phyloP scores from a whole-genome alignment of 208 protist genomes.

The Acanthamoeba polyphaga region DNA sequence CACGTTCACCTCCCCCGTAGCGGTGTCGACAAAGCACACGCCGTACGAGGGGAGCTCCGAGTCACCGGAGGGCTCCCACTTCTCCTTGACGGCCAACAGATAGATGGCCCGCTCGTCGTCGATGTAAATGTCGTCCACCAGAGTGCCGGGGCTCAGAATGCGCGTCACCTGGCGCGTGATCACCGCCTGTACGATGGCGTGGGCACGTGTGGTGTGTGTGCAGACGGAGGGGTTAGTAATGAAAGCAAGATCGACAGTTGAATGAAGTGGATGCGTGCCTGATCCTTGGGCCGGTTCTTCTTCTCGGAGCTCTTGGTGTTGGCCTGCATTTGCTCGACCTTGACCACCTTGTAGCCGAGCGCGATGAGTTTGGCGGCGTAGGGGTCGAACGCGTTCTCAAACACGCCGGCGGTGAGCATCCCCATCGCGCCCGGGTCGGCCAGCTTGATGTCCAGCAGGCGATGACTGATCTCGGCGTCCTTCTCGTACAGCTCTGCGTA shows the following conservation, averaged over 20 bases:
- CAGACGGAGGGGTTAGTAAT: neutral
- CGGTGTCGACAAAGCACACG: conserved; percentile 82
- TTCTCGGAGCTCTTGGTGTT: conserved; percentile 34
- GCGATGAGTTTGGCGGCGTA: conserved; percentile 84
- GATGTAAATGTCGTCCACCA: conserved; percentile 83
- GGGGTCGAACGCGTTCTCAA: conserved; percentile 73
- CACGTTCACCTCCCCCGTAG: conserved; percentile 75
- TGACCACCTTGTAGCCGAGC: conserved; percentile 70
- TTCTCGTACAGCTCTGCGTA: conserved; percentile 84
- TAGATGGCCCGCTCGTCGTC: conserved; percentile 59
- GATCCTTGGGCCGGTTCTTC: neutral
- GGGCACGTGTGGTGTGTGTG: neutral
- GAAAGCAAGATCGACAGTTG: neutral
- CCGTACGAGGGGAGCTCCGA: conserved; percentile 26
- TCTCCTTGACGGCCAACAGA: conserved; percentile 81
- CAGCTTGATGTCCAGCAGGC: conserved; percentile 82
- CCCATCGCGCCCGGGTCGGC: conserved; percentile 82
- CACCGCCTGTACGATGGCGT: neutral
- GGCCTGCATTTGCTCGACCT: conserved; percentile 36
- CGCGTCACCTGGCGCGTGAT: conserved; percentile 77
- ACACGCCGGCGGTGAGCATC: conserved; percentile 87
- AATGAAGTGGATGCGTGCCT: neutral
- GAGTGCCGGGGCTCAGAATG: conserved; percentile 81
- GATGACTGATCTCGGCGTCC: conserved; percentile 84
- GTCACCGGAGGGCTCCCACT: neutral